Conservation (phyloP, 1,139 yeast genomes). For the Wickerhamomyces sp. region DNA sequence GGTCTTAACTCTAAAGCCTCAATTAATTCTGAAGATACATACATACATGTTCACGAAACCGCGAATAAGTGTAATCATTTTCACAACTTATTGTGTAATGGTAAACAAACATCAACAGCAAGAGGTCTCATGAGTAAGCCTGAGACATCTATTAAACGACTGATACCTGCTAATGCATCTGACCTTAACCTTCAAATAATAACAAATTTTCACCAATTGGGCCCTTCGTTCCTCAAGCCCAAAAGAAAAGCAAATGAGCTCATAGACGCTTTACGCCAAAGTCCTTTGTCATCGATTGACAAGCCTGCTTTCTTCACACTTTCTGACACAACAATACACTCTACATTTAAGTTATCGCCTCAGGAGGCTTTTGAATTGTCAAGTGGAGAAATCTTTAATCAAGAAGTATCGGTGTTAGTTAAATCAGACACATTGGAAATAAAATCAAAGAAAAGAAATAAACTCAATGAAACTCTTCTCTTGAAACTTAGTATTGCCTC, state of each 20-base stretch:
- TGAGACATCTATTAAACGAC: not conserved
- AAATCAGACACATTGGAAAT: slow-evolving; percentile 2
- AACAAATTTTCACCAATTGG: not conserved
- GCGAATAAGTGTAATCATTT: too few relatives aligned
- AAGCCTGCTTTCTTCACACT: slow-evolving; percentile 1
- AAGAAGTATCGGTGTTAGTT: slow-evolving; percentile 4
- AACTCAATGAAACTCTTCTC: slow-evolving; percentile 7
- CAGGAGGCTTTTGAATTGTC: not conserved
- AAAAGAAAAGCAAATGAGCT: not conserved
- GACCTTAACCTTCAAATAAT: not conserved
- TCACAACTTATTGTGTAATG: too few relatives aligned
- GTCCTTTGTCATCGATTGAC: not conserved
- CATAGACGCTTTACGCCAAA: not conserved
- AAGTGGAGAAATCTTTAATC: slow-evolving; percentile 2
- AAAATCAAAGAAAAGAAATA: slow-evolving; percentile 11
- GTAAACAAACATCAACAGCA: too few relatives aligned
- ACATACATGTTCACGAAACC: too few relatives aligned
- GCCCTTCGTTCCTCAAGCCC: not conserved
- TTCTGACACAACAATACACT: not conserved
- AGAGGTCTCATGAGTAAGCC: not conserved
- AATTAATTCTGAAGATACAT: too few relatives aligned
- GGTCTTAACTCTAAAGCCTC: too few relatives aligned
- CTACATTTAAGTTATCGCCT: not conserved
- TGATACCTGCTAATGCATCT: not conserved
- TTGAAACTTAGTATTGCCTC: slow-evolving; percentile 2